Conservation (phyloP, 2,329 filamentous ascomycete genomes). For the Diaporthe longicolla region DNA sequence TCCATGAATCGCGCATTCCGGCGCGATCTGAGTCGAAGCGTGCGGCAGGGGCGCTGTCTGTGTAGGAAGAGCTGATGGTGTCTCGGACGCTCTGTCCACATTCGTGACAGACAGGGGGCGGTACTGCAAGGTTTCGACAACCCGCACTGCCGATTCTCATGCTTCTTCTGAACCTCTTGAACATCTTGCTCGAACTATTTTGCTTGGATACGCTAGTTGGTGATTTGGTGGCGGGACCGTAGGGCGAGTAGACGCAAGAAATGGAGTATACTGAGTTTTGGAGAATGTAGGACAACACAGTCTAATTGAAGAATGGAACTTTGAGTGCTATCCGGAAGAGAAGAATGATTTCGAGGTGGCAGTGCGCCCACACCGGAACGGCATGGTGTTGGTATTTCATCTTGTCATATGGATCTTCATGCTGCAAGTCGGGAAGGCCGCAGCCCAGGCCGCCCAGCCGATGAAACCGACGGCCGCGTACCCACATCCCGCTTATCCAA, state of each 20-base stretch:
- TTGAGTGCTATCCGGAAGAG: not conserved
- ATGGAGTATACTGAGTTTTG: not conserved
- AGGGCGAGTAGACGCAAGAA: not conserved
- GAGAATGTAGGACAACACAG: not conserved
- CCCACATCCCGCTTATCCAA: constrained; percentile 31
- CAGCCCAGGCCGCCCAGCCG: not conserved
- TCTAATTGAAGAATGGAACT: not conserved
- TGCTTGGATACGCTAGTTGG: not conserved
- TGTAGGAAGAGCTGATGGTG: not conserved
- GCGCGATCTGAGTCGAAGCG: not conserved
- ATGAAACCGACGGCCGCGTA: constrained; percentile 11
- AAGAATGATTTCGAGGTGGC: constrained; percentile 1
- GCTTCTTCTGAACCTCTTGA: constrained; percentile 36
- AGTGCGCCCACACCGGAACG: not conserved
- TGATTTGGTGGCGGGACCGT: not conserved
- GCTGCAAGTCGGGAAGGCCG: constrained; percentile 15
- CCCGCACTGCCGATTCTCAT: not conserved
- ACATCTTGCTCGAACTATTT: constrained; percentile 13
- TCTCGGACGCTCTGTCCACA: constrained; percentile 33
- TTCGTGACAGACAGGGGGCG: constrained; percentile 28
- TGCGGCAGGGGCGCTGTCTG: not conserved
- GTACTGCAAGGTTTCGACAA: too few relatives aligned
- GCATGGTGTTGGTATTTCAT: constrained; percentile 27
- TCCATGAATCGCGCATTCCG: constrained; percentile 29
- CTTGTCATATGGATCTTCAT: constrained; percentile 31